Evolutionary conservation across 192 early-diverging fungal species (phyloP).

Genomic region (Endogone sp.): DNA sequence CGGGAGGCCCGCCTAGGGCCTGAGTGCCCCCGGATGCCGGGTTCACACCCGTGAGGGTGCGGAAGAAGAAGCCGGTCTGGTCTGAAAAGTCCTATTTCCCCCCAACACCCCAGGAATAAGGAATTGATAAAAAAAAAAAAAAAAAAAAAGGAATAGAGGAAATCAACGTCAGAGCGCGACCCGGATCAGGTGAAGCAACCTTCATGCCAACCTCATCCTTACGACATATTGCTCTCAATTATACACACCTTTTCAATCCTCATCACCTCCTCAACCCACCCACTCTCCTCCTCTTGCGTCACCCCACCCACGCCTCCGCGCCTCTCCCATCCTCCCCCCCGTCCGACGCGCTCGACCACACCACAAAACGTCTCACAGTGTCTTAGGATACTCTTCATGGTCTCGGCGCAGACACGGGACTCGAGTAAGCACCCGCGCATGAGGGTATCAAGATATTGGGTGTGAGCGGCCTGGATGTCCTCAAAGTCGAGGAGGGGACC

Average conservation of each 20-base stretch:
- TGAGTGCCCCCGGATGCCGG: slow-evolving; percentile 13
- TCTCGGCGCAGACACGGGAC: slow-evolving; percentile 15
- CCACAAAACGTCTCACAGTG: slow-evolving; percentile 22
- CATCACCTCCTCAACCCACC: too few species aligned
- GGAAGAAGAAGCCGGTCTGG: slow-evolving; percentile 15
- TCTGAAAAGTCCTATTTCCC: slow-evolving; percentile 25
- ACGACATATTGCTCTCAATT: too few species aligned
- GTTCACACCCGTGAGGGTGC: slow-evolving; percentile 22
- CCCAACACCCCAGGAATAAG: too few species aligned
- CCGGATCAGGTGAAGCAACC: too few species aligned
- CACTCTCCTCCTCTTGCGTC: too few species aligned
- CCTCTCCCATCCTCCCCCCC: too few species aligned
- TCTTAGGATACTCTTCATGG: slow-evolving; percentile 15
- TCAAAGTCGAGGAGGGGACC: slow-evolving; percentile 42
- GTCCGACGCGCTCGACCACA: too few species aligned
- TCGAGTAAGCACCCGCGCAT: slow-evolving; percentile 32
- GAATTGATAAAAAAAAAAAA: slow-evolving; percentile 1
- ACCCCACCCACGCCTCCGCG: too few species aligned
- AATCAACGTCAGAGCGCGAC: too few species aligned
- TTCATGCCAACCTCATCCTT: too few species aligned
- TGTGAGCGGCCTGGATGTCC: slow-evolving; percentile 32
- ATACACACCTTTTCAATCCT: too few species aligned
- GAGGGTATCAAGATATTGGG: slow-evolving; percentile 22
- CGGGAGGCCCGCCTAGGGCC: slow-evolving; percentile 18
- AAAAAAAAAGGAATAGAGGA: too few species aligned